Conservation (phyloP, 352 stramenopile species). For the Phytophthora tubulina region DNA sequence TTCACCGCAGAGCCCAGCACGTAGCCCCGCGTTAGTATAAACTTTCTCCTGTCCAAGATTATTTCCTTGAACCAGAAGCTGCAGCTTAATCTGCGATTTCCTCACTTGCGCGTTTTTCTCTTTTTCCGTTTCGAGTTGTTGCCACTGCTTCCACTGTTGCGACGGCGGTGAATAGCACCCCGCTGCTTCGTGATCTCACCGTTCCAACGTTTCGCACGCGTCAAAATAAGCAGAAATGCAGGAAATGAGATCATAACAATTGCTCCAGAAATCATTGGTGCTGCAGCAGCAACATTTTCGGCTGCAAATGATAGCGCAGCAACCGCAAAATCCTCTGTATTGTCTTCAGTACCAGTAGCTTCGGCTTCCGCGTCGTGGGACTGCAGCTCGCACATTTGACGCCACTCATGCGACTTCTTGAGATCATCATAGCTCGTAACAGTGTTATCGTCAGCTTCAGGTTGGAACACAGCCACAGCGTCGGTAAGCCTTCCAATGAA, state of each 20-base stretch:
- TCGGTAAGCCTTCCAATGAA: conserved; percentile 69
- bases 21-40: conserved; percentile 6
- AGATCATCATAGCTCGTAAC: conserved; percentile 24
- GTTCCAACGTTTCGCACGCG: conserved; percentile 42
- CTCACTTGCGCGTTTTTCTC: conserved; percentile 43
- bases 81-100: not conserved
- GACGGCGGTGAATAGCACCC: conserved; percentile 36
- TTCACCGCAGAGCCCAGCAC: not conserved
- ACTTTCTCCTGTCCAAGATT: not conserved
- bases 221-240: conserved; percentile 38
- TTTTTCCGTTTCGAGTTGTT: conserved; percentile 31
- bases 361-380: conserved; percentile 12
- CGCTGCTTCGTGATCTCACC: conserved; percentile 30
- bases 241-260: conserved; percentile 38
- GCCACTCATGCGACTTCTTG: conserved; percentile 38
- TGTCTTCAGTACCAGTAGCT: not conserved
- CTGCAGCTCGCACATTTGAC: conserved; percentile 41
- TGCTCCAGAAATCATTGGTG: conserved; percentile 19
- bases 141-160: conserved; percentile 20
- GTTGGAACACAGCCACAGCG: conserved; percentile 45
- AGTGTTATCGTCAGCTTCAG: conserved; percentile 7
- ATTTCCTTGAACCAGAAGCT: not conserved
- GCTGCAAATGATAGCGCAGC: conserved; percentile 22
- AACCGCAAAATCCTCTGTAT: conserved; percentile 1
- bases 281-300: conserved; percentile 26